Conservation (phyloP, 768 basidiomycete genomes). For the Russula brevipes region DNA sequence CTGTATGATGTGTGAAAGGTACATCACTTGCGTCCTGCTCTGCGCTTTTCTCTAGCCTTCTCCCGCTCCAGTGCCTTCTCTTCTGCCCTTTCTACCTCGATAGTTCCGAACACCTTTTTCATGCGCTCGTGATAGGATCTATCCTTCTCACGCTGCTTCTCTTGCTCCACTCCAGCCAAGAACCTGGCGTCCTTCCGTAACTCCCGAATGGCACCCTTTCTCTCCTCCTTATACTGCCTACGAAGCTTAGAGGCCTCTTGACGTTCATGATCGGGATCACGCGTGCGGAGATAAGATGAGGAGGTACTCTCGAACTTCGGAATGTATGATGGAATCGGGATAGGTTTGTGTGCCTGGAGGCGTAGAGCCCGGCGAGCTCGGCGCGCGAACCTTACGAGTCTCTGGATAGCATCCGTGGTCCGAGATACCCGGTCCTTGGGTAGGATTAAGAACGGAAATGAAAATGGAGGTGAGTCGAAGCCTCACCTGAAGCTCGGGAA, state of each 20-base stretch:
- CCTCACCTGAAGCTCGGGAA: slow-evolving; percentile 53
- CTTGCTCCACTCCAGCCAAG: slow-evolving; percentile 82
- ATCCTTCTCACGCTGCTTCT: slow-evolving; percentile 84
- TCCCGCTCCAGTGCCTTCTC: slow-evolving; percentile 88
- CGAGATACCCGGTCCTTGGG: slow-evolving; percentile 9
- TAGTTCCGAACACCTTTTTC: slow-evolving; percentile 69
- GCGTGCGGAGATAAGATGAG: slow-evolving; percentile 69
- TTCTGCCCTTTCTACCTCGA: slow-evolving; percentile 88
- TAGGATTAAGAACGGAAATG: not conserved
- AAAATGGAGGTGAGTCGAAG: not conserved
- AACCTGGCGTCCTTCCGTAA: slow-evolving; percentile 93
- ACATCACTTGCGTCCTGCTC: slow-evolving; percentile 66
- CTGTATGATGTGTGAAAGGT: not conserved
- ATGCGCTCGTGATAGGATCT: slow-evolving; percentile 71
- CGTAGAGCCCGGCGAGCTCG: slow-evolving; percentile 72
- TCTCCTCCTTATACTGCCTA: slow-evolving; percentile 87
- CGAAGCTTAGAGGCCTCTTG: slow-evolving; percentile 84
- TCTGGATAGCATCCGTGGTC: slow-evolving; percentile 30
- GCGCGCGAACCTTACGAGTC: slow-evolving; percentile 66
- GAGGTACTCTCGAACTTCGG: slow-evolving; percentile 85
- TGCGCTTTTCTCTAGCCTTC: slow-evolving; percentile 68
- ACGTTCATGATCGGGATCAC: slow-evolving; percentile 90
- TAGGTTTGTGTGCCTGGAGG: slow-evolving; percentile 92
- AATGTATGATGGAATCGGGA: slow-evolving; percentile 88
- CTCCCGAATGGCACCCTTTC: slow-evolving; percentile 94